A percentile compares a stretch with the other conserved stretches of the same genome.
phyloP scores from a whole-genome alignment of 2,329 filamentous ascomycete genomes.

The Stylonectria norvegica region DNA sequence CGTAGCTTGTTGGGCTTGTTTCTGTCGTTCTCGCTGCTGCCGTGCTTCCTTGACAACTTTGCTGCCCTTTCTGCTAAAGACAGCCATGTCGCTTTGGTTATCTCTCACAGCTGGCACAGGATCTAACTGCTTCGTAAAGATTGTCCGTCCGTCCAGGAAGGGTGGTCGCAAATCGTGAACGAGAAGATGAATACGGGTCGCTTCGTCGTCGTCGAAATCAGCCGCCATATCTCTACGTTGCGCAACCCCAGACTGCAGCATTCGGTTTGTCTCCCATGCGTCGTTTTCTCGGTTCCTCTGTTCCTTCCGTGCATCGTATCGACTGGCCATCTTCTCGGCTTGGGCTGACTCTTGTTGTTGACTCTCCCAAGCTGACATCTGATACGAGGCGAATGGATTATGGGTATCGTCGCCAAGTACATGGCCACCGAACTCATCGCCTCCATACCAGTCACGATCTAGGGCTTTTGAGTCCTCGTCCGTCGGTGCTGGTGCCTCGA shows the following conservation, averaged over 20 bases:
- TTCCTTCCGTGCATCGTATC: slow-evolving; percentile 64
- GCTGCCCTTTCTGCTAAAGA: slow-evolving; percentile 94
- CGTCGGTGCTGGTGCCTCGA: slow-evolving; percentile 56
- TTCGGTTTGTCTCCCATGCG: slow-evolving; percentile 97
- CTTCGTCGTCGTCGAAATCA: slow-evolving; percentile 90
- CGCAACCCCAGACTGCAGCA: slow-evolving; percentile 94
- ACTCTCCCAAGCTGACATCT: slow-evolving; percentile 68
- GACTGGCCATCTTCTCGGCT: slow-evolving; percentile 75
- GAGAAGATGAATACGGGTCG: slow-evolving; percentile 81
- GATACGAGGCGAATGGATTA: slow-evolving; percentile 81
- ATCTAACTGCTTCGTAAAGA: slow-evolving; percentile 96
- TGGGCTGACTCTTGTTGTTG: slow-evolving; percentile 75
- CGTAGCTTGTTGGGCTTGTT: slow-evolving; percentile 92
- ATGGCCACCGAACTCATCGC: slow-evolving; percentile 77
- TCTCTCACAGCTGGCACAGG: slow-evolving; percentile 91
- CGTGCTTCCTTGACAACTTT: slow-evolving; percentile 86
- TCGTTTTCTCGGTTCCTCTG: slow-evolving; percentile 94
- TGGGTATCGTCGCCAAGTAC: slow-evolving; percentile 89
- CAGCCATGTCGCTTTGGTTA: slow-evolving; percentile 96
- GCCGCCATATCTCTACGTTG: slow-evolving; percentile 78
- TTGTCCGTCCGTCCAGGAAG: slow-evolving; percentile 88
- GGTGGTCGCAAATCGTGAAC: slow-evolving; percentile 93
- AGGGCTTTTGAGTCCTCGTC: slow-evolving; percentile 71
- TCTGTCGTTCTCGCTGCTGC: slow-evolving; percentile 88
- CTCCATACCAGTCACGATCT: slow-evolving; percentile 90